Evolutionary conservation across 352 stramenopile genomes (phyloP), one percentile per base, ranked within the genome.

Genomic region (Globisporangium rhizosaccharum): DNA sequence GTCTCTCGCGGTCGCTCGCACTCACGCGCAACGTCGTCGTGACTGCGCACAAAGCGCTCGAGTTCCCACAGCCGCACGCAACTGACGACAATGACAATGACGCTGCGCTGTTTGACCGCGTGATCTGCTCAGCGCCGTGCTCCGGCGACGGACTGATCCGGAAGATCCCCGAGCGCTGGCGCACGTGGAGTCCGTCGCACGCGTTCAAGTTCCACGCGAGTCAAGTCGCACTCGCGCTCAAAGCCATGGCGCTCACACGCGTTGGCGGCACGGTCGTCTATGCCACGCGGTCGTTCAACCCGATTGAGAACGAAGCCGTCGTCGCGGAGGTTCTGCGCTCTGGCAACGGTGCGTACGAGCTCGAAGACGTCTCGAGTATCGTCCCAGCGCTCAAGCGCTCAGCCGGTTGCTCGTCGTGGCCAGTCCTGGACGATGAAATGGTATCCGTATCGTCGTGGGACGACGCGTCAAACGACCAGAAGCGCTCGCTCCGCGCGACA

Each of bases 241-340:
- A 85, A 47, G 82, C 79, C 1, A 68, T 87, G 53, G 58, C 65
- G 18, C 57, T 93, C 18, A 51, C 85, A 3, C 67, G 69, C 37
- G 69, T 73, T 20, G 86, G 74, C 36, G 86, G 82, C 15, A 46
- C 60, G 15, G 18, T 93, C 42, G 41, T 94, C 0, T 95, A 95
- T 66, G 81, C 67, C 59, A 95, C 86, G 25, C 80, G 85, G 3
- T 90, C 86, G 23, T 66, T 95, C 36, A 90, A 92, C 47, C 86
- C 84, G 45, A 80, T 95, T 30, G 86, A 95, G 54, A 76, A 94
- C 60, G 86, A 95, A 66, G 86, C 86, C 8, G 76, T 95, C 25
- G 74, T 95, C n/a, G 82, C 86, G 30, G 76, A 88, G 55, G 28
- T 94, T 12, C 63, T 94, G 58, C 79, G 73, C 11, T 60, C 64